Conservation (phyloP, 2,329 filamentous ascomycete species). For the Colletotrichum sp. region DNA sequence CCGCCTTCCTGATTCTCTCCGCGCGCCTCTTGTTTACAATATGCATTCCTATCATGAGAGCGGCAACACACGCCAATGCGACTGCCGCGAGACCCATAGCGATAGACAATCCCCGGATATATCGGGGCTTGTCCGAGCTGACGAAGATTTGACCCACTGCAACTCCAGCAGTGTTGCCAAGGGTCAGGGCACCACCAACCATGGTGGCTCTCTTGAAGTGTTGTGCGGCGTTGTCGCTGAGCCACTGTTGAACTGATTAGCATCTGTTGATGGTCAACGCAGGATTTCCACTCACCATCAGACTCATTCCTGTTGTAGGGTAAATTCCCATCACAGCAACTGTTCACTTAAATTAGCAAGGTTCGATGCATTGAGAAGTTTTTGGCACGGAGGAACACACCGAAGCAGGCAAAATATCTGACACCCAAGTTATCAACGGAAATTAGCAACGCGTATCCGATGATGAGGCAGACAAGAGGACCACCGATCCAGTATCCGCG, state of each 20-base stretch:
- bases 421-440: conserved; percentile 32
- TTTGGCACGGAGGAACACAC: background rate
- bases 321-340: conserved; percentile 26
- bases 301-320: background rate
- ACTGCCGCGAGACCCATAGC: conserved; percentile 30
- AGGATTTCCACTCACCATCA: background rate
- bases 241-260: conserved; percentile 37
- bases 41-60: conserved; percentile 30
- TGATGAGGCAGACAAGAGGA: conserved; percentile 28
- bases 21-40: conserved; percentile 32
- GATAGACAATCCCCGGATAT: conserved; percentile 33
- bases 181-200: conserved; percentile 49
- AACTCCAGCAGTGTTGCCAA: conserved; percentile 53
- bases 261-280: background rate
- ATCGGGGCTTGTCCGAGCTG: conserved; percentile 30
- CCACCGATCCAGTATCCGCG: conserved; percentile 28
- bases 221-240: conserved; percentile 51
- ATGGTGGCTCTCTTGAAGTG: conserved; percentile 53
- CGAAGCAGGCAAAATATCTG: conserved; percentile 37
- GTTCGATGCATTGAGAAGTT: conserved; percentile 24
- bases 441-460: conserved; percentile 33
- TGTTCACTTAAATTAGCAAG: background rate
- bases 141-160: conserved; percentile 51
- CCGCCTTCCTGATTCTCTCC: background rate
- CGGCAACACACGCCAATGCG: conserved; percentile 28